phyloP scores from a whole-genome alignment of 805 yeast genomes.

The Schwanniomyces occidentalis region DNA sequence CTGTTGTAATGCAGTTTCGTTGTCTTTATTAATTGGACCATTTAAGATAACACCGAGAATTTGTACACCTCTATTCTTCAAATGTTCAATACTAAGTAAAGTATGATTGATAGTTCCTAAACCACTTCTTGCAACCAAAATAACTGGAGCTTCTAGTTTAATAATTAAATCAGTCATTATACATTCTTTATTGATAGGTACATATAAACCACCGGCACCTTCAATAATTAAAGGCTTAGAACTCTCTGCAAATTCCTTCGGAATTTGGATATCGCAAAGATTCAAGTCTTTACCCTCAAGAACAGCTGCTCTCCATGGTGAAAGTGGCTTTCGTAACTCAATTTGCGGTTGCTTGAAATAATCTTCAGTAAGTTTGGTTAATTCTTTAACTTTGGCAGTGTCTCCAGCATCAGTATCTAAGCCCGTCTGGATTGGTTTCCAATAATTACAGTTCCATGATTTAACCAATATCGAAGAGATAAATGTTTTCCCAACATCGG shows the following conservation, averaged over 20 bases:
- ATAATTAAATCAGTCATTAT: conserved; percentile 23
- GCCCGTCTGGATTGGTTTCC: conserved; percentile 33
- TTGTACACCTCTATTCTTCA: conserved; percentile 15
- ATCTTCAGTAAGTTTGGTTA: conserved; percentile 9
- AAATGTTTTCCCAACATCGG: conserved; percentile 32
- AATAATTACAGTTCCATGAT: conserved; percentile 25
- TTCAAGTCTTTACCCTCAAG: conserved; percentile 14
- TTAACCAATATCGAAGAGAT: conserved; percentile 20
- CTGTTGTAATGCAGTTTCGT: conserved; percentile 14
- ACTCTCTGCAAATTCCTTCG: conserved; percentile 8
- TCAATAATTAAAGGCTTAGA: conserved; percentile 20
- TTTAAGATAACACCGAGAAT: conserved; percentile 22
- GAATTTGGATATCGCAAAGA: conserved; percentile 14
- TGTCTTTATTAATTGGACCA: conserved; percentile 20
- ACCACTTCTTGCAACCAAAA: conserved; percentile 26
- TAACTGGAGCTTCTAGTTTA: conserved; percentile 16
- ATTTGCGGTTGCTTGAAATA: conserved; percentile 15
- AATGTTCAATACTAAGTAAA: conserved; percentile 22
- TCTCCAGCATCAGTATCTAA: conserved; percentile 25
- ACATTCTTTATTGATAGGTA: conserved; percentile 22
- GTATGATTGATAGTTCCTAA: conserved; percentile 32
- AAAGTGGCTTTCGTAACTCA: conserved; percentile 20
- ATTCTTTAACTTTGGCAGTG: conserved; percentile 13
- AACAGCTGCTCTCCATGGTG: conserved; percentile 27
- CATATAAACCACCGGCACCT: conserved; percentile 31